A percentile compares a stretch with the other conserved stretches of the same genome.
These are phyloP conservation scores for Chaetothyriales sp. DNA, from an alignment of 2,329 filamentous ascomycete species.

Conservation along the genomic window DNA sequence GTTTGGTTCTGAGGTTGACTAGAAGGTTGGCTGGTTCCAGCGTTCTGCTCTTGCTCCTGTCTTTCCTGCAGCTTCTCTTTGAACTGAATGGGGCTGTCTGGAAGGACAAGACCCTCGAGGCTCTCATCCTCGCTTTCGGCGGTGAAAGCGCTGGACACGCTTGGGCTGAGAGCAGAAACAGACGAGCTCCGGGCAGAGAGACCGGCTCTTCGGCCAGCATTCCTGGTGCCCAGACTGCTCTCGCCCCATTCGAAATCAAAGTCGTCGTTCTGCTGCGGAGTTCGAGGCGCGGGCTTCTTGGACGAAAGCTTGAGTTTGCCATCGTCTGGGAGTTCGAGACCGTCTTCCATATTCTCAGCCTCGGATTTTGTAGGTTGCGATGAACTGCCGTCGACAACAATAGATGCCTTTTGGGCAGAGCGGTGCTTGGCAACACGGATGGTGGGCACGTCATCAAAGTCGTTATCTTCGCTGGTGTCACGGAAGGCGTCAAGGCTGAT, in stretches of 20 bases:
- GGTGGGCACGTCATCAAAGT: conserved; percentile 49
- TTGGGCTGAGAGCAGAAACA: conserved; percentile 78
- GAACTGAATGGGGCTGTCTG: conserved; percentile 70
- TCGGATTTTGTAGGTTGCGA: conserved; percentile 24
- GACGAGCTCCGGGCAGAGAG: conserved; percentile 73
- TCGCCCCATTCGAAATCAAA: conserved; percentile 78
- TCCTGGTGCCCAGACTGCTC: conserved; percentile 78
- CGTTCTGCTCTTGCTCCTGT: conserved; percentile 29
- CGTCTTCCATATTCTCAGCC: conserved; percentile 56
- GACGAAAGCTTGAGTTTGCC: conserved; percentile 46
- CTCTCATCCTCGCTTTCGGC: conserved; percentile 88
- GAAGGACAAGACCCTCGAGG: conserved; percentile 75
- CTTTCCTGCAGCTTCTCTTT: conserved; percentile 60
- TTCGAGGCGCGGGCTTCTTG: conserved; percentile 47
- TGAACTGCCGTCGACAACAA: conserved; percentile 10
- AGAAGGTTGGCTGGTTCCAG: conserved; percentile 19
- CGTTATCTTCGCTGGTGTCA: conserved; percentile 45
- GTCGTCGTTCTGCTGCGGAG: conserved; percentile 53
- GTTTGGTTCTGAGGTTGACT: conserved; percentile 17
- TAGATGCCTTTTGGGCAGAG: conserved; percentile 34
- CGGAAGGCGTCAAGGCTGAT: conserved; percentile 47
- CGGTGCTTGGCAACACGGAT: conserved; percentile 53
- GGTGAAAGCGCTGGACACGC: conserved; percentile 78
- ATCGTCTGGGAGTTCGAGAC: conserved; percentile 55
- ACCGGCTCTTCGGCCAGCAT: conserved; percentile 67